A percentile compares a stretch with the other conserved stretches of the same genome.
phyloP scores from a whole-genome alignment of 2,329 filamentous ascomycete genomes.

The Sclerotinia trifoliorum region DNA sequence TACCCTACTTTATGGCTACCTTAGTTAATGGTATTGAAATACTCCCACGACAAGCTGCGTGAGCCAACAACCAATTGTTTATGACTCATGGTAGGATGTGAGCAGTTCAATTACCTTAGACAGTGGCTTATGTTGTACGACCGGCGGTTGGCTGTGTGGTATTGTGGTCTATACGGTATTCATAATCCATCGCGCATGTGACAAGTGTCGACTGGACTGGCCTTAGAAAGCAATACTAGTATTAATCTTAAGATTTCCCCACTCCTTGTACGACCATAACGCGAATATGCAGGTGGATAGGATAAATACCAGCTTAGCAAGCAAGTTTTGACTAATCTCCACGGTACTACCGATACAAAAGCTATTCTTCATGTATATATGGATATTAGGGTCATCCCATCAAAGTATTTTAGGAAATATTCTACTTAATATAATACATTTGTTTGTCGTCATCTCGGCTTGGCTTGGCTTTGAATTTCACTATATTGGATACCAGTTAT shows the following conservation, averaged over 20 bases:
- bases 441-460: no score
- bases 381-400: background rate
- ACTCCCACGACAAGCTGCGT: background rate
- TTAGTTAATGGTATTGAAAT: conserved; percentile 20
- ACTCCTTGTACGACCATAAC: background rate
- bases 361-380: no score
- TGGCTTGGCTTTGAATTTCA: no score
- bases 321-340: background rate
- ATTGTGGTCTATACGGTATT: background rate
- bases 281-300: background rate
- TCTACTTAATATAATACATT: no score
- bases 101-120: background rate
- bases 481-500: no score
- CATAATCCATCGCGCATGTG: background rate
- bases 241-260: background rate
- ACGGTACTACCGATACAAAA: no score
- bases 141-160: background rate
- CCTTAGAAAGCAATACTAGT: background rate
- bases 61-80: background rate
- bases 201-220: background rate
- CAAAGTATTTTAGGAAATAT: background rate
- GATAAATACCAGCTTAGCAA: background rate
- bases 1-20: conserved; percentile 22
- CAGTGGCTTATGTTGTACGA: background rate
- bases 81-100: background rate